Evolutionary conservation across 2,329 filamentous ascomycete species (phyloP).

Genomic region (Fusarium chuoi): DNA sequence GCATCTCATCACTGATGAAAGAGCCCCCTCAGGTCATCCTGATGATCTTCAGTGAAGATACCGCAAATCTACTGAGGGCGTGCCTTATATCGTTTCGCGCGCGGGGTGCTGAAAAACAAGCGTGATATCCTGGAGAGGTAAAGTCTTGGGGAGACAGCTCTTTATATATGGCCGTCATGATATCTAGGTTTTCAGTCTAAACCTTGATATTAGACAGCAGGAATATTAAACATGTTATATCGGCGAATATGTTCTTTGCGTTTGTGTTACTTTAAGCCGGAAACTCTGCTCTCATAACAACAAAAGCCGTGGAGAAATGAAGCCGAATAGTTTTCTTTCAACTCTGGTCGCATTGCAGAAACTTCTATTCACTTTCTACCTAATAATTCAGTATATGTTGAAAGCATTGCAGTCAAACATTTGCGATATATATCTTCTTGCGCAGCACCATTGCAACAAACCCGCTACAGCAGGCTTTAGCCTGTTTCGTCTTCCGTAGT

Average conservation of each 20-base stretch:
- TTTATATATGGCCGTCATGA: background rate
- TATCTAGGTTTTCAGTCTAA: background rate
- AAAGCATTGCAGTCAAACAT: rapidly evolving
- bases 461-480: background rate
- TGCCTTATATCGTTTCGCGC: background rate
- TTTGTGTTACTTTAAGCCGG: background rate
- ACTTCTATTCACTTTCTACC: background rate
- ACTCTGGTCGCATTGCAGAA: rapidly evolving
- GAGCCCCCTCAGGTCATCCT: background rate
- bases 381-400: background rate
- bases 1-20: constrained; percentile 3
- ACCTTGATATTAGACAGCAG: background rate
- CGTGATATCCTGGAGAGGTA: background rate
- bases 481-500: background rate
- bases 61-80: background rate
- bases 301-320: background rate
- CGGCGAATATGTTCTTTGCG: background rate
- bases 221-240: background rate
- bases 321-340: background rate
- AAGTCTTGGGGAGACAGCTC: background rate
- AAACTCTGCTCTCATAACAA: background rate
- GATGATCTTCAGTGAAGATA: background rate
- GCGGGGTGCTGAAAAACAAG: background rate
- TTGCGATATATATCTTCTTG: background rate
- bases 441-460: background rate